Conservation (phyloP, 1,284 basidiomycete species). For the Mycena sp. region DNA sequence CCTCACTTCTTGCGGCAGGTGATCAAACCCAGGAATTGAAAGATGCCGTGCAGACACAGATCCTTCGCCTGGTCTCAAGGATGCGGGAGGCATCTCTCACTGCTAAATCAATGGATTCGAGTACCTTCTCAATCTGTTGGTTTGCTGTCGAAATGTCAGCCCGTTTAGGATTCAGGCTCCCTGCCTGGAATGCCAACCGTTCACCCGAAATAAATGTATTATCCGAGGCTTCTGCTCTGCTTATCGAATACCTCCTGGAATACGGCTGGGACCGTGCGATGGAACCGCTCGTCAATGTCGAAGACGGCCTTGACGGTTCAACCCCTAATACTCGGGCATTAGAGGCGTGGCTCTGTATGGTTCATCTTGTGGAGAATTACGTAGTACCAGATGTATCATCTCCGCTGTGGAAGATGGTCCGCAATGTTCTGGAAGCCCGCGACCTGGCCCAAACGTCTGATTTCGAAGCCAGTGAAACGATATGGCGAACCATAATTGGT, state of each 20-base stretch:
- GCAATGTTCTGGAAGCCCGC: conserved; percentile 44
- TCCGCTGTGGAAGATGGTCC: conserved; percentile 59
- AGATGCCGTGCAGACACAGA: conserved; percentile 46
- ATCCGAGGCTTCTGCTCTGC: conserved; percentile 43
- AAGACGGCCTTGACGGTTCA: conserved; percentile 46
- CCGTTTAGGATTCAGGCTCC: conserved; percentile 45
- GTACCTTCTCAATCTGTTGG: conserved; percentile 64
- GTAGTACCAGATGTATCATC: conserved; percentile 37
- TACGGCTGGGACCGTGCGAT: conserved; percentile 64
- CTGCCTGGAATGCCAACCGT: conserved; percentile 23
- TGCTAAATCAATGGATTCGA: conserved; percentile 41
- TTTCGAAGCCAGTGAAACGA: conserved; percentile 69
- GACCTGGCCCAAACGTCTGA: conserved; percentile 41
- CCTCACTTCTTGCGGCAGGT: conserved; percentile 49
- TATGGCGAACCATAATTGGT: conserved; percentile 79
- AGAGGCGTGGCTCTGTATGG: conserved; percentile 82
- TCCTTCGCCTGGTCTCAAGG: conserved; percentile 50
- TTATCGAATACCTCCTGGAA: conserved; percentile 63
- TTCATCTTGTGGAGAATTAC: conserved; percentile 56
- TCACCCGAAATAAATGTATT: conserved; percentile 31
- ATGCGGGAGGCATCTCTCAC: conserved; percentile 47
- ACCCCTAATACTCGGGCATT: conserved; percentile 51
- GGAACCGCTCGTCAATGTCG: conserved; percentile 49
- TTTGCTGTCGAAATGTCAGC: conserved; percentile 67
- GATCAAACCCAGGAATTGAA: conserved; percentile 46